These are phyloP conservation scores for Neobulgaria alba DNA, from an alignment of 2,329 filamentous ascomycete genomes.

Conservation along the genomic window DNA sequence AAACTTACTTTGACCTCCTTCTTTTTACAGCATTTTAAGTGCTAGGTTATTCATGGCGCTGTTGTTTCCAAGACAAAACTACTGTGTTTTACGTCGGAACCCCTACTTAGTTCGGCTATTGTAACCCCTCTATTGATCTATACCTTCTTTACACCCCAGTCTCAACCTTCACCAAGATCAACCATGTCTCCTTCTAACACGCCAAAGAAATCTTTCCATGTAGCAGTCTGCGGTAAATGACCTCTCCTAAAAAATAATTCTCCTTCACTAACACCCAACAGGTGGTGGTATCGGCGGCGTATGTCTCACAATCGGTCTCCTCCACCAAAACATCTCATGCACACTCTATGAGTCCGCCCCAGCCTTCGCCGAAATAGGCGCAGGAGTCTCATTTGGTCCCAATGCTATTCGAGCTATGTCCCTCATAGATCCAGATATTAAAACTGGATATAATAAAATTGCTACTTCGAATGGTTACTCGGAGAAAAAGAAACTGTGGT, in stretches of 20 bases:
- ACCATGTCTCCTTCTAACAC: slow-evolving; percentile 12
- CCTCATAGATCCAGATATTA: slow-evolving; percentile 23
- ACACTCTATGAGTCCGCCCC: slow-evolving; percentile 26
- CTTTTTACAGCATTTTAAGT: too few species aligned
- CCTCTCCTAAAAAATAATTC: background rate
- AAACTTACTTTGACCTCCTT: too few species aligned
- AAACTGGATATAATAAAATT: slow-evolving; percentile 18
- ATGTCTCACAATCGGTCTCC: slow-evolving; percentile 24
- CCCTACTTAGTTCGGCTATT: too few species aligned
- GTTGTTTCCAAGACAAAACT: too few species aligned
- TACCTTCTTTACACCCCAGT: background rate
- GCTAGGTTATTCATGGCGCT: too few species aligned
- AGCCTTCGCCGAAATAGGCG: slow-evolving; percentile 26
- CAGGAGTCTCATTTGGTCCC: slow-evolving; percentile 26
- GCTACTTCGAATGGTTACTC: slow-evolving; percentile 20
- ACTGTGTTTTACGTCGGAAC: too few species aligned
- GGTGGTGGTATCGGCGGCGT: slow-evolving; percentile 27
- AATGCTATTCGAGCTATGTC: slow-evolving; percentile 25
- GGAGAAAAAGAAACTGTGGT: slow-evolving; percentile 21
- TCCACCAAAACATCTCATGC: slow-evolving; percentile 23
- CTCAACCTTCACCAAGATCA: too few species aligned
- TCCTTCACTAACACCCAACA: slow-evolving; percentile 1
- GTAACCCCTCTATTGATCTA: too few species aligned
- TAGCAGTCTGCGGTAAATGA: slow-evolving; percentile 24
- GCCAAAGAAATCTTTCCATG: slow-evolving; percentile 22